Percentiles rank a stretch among this genome's conserved stretches.
phyloP scores from a whole-genome alignment of 2,329 filamentous ascomycete species.

The Aspergillaceae sp. region DNA sequence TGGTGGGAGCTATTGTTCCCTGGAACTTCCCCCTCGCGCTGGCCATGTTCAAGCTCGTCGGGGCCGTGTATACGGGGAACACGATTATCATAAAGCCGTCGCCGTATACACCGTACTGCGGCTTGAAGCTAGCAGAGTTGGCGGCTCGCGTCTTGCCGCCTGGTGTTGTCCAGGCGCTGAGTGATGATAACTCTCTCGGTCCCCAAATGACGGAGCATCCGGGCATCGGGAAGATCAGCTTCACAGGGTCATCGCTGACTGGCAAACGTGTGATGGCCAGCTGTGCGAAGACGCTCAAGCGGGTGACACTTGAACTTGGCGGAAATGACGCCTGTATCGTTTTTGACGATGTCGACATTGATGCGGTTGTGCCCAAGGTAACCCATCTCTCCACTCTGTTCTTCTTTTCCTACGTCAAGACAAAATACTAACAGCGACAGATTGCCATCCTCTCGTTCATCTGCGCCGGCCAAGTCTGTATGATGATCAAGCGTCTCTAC shows the following conservation, averaged over 20 bases:
- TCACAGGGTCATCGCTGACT: conserved; percentile 49
- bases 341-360: conserved; percentile 46
- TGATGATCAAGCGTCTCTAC: conserved; percentile 52
- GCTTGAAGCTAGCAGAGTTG: conserved; percentile 47
- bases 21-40: conserved; percentile 48
- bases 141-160: conserved; percentile 43
- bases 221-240: conserved; percentile 49
- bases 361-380: conserved; percentile 34
- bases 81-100: conserved; percentile 50
- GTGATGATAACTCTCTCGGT: conserved; percentile 48
- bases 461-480: conserved; percentile 49
- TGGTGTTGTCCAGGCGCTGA: conserved; percentile 50
- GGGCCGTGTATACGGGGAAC: conserved; percentile 46
- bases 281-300: conserved; percentile 46
- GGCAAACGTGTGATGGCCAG: conserved; percentile 43
- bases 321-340: conserved; percentile 51
- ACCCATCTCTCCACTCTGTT: background rate
- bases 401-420: background rate
- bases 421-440: conserved; percentile 8
- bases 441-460: conserved; percentile 44
- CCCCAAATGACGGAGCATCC: conserved; percentile 47
- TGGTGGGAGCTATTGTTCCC: conserved; percentile 48
- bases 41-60: conserved; percentile 43
- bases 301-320: conserved; percentile 46
- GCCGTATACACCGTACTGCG: conserved; percentile 44